These are phyloP conservation scores for Schwanniomyces pseudopolymorphus DNA, from an alignment of 805 yeast species.

Conservation along the genomic window DNA sequence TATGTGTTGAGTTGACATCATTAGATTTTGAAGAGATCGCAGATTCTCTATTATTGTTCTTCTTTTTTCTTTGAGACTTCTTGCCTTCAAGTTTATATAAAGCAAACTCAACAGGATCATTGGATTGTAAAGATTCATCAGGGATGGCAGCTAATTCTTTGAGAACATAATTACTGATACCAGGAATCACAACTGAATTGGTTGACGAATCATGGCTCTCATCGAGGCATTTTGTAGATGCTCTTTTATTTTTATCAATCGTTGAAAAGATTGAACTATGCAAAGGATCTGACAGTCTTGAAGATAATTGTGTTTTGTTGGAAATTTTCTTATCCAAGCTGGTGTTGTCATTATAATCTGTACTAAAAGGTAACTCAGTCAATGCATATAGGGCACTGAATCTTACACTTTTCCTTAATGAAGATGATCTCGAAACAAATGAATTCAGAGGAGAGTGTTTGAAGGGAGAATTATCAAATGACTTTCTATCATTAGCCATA, in stretches of 20 bases:
- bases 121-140: constrained; percentile 63
- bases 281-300: constrained; percentile 25
- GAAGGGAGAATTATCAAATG: constrained; percentile 2
- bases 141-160: constrained; percentile 79
- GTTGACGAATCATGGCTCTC: constrained; percentile 14
- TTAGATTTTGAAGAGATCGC: background rate
- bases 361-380: constrained; percentile 38
- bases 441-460: constrained; percentile 18
- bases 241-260: constrained; percentile 19
- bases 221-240: constrained; percentile 11
- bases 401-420: constrained; percentile 30
- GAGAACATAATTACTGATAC: constrained; percentile 39
- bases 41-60: background rate
- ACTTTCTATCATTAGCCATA: background rate
- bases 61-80: background rate
- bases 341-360: constrained; percentile 9
- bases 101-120: constrained; percentile 74
- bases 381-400: constrained; percentile 39
- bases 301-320: constrained; percentile 9
- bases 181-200: constrained; percentile 55
- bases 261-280: constrained; percentile 38
- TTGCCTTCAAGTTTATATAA: constrained; percentile 78
- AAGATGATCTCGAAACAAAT: constrained; percentile 20
- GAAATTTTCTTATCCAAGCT: constrained; percentile 5
- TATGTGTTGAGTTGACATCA: background rate